Base-by-base conservation (phyloP, 2,329 filamentous ascomycete genomes). In the Claviceps quebecensis region DNA sequence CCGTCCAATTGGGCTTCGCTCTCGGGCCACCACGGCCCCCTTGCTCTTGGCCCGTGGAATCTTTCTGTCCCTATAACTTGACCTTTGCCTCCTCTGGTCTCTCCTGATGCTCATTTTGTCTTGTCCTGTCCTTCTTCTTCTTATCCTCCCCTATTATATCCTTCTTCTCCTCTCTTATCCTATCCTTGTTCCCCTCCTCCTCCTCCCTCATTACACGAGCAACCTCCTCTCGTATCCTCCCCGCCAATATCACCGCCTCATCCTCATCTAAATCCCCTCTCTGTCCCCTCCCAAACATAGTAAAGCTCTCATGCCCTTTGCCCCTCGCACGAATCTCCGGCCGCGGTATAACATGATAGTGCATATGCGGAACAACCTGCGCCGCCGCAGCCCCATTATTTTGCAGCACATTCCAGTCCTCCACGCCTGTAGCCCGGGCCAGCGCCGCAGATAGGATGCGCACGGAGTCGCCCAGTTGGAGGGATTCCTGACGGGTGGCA, bases 401-500 rank as follows among this genome's bases (percentile, higher is more conserved):
- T 71, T 97, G 91, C 51, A 97, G 87, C 34, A 97, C 81, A 67
- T 98, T 98, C 85, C 91, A 97, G 69, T 96, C 90, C 48, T 74
- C 74, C 1, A 87, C 78, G 9, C 83, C 84, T 2, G 83, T 86
- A 0, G 81, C 80, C 49, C 73, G 74, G 36, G 81, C 76, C 39
- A 95, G 74, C 0, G 86, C 86, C 19, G 78, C 72, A 17, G 85
- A 86, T 2, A 96, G 71, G 3, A 91, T 67, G 37, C 87, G 81
- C 29, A 95, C 76, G 71, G 75, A 78, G 54, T 66, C 64, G 60
- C 86, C 81, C 51, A 94, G 74, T 60, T 84, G 82, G 51, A 74
- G 72, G 23, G 82, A 78, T 64, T 89, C 85, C 46, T 65, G 63
- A 1, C 77, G 68, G 0, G 72, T 74, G 48, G 90, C 74, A 62